Base-by-base conservation (phyloP, 805 yeast species). In the Suhomyces sp. region DNA sequence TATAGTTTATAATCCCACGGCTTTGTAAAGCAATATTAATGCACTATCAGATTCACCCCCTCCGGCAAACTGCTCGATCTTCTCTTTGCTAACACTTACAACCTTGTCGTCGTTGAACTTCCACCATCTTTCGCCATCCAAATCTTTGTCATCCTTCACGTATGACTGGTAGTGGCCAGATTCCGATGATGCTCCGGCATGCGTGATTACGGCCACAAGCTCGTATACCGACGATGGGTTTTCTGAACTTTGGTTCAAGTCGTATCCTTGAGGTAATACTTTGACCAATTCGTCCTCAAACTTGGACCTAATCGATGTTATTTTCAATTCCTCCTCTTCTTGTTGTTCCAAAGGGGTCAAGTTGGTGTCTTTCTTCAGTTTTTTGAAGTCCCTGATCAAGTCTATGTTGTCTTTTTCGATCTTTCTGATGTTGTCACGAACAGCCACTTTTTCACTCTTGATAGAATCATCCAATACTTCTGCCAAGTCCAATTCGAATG, bases 1-100 rank as follows among this genome's bases (percentile, higher is more conserved):
- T 17, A 37, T 37, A 10, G 13, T 15, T 51, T 57, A 62, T 58
- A 86, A 72, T 17, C 93, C 96, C 57, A 86, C 81, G 6, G 90
- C 96, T 65, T 86, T 86, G 75, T 94, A 94, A 50, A 94, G 72
- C 59, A 93, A 78, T 51, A 94, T 85, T 68, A 94, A 80, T 2
- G 99, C 99, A 62, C 94, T 85, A 69, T 94, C 99, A 60, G 96
- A 84, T 73, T 96, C 99, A 52, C 98, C 97, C 52, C 99, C 99
- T 43, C 99, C 99, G 4, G 97, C 88, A 58, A 94, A 78, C 51
- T 80, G 69, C 67, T 91, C 97, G 54, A 94, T 84, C 64, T 83
- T 89, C 48, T 91, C 94, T 63, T 83, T 87, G 55, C 79, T 83
- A n/a, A 92, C 91, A 41, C 78, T 73, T 6, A 82, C 75, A 15